Percentiles rank a stretch among this genome's conserved stretches.
Conservation (phyloP, 1,284 basidiomycete species). For the Psilocybe mexicana region DNA sequence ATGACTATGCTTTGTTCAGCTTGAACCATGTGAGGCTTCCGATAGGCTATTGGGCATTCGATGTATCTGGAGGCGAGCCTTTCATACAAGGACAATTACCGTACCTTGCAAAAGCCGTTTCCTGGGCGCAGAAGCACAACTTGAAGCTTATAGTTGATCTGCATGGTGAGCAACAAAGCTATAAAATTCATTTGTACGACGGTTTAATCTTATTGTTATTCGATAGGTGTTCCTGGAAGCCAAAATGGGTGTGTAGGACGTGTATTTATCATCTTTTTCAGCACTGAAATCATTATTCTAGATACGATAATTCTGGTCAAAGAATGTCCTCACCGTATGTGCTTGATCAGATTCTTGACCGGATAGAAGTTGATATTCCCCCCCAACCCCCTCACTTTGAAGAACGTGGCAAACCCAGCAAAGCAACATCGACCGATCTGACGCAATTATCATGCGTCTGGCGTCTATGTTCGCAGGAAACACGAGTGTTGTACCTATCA, state of each 20-base stretch:
- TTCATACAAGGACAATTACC: conserved; percentile 81
- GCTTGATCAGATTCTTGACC: background rate
- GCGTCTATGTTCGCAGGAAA: conserved; percentile 60
- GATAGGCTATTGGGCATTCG: conserved; percentile 92
- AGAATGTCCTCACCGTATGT: conserved; percentile 55
- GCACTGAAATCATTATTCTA: conserved; percentile 25
- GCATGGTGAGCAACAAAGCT: conserved; percentile 54
- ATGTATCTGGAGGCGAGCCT: conserved; percentile 78
- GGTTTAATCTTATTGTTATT: background rate
- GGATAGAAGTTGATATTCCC: background rate
- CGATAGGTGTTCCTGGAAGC: conserved; percentile 67
- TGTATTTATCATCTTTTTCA: background rate
- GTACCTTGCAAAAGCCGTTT: conserved; percentile 72
- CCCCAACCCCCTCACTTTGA: background rate
- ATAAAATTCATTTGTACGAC: background rate
- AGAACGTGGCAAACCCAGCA: conserved; percentile 69
- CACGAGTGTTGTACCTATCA: conserved; percentile 62
- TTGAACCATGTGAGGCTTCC: conserved; percentile 87
- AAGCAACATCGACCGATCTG: conserved; percentile 70
- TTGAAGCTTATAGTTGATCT: conserved; percentile 84
- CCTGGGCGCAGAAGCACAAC: conserved; percentile 76
- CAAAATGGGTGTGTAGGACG: conserved; percentile 64
- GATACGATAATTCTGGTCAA: conserved; percentile 89
- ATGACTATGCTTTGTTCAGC: conserved; percentile 33
- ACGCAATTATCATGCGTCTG: conserved; percentile 67